phyloP scores from a whole-genome alignment of 2,329 filamentous ascomycete genomes.

The Penicillium hesseltinei region DNA sequence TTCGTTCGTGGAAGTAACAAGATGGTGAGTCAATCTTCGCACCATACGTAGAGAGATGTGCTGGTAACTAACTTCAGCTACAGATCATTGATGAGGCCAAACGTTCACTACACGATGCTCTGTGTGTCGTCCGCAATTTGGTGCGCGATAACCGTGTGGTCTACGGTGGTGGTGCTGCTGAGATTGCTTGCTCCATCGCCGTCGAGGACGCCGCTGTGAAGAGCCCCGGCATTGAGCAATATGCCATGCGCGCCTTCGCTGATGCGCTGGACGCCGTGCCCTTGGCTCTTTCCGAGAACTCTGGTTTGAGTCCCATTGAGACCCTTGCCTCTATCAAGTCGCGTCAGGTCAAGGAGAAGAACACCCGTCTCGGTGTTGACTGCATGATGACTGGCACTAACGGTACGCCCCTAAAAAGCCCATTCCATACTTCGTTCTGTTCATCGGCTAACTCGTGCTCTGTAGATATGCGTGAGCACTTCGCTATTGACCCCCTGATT shows the following conservation, averaged over 20 bases:
- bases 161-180: slow-evolving; percentile 93
- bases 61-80: slow-evolving; percentile 8
- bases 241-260: slow-evolving; percentile 96
- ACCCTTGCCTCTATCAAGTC: slow-evolving; percentile 94
- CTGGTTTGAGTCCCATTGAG: slow-evolving; percentile 90
- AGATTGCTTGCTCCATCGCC: slow-evolving; percentile 94
- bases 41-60: background rate
- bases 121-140: slow-evolving; percentile 95
- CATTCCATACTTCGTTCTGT: background rate
- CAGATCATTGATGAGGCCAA: slow-evolving; percentile 99
- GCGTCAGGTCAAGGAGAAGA: slow-evolving; percentile 85
- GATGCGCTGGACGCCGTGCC: slow-evolving; percentile 91
- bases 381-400: slow-evolving; percentile 96
- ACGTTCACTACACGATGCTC: slow-evolving; percentile 91
- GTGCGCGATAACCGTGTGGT: slow-evolving; percentile 96
- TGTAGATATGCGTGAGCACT: slow-evolving; percentile 90
- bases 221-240: slow-evolving; percentile 96
- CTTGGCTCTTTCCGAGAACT: slow-evolving; percentile 97
- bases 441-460: slow-evolving; percentile 5
- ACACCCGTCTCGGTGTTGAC: slow-evolving; percentile 81
- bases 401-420: slow-evolving; percentile 48
- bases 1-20: slow-evolving; percentile 99
- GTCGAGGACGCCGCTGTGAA: slow-evolving; percentile 93
- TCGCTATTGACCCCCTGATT: slow-evolving; percentile 97
- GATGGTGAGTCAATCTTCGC: slow-evolving; percentile 66